Percentiles rank a stretch among this genome's conserved stretches.
Evolutionary conservation across 2,329 filamentous ascomycete species (phyloP).

Genomic region (Tolypocladium paradoxum): DNA sequence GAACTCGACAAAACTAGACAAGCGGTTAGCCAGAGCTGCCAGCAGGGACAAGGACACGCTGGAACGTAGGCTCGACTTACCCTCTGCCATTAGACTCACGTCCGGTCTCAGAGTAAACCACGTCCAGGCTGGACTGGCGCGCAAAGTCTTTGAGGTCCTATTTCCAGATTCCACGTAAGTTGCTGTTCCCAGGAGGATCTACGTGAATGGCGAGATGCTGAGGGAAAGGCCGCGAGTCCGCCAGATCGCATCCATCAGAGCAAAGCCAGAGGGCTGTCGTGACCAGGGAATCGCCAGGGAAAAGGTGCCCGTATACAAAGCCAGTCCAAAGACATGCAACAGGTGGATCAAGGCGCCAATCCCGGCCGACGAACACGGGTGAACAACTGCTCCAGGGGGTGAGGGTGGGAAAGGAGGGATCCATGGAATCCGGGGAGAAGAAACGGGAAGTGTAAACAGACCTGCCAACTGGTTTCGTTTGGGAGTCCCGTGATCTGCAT

Average conservation of each 20-base stretch:
- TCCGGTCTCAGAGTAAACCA: constrained; percentile 94
- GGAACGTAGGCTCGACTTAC: constrained; percentile 39
- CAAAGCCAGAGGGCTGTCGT: constrained; percentile 2
- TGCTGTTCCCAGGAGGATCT: constrained; percentile 44
- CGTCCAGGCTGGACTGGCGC: constrained; percentile 89
- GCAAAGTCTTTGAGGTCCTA: constrained; percentile 99
- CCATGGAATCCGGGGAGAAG: constrained; percentile 36
- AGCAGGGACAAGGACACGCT: background rate
- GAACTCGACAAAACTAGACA: constrained; percentile 86
- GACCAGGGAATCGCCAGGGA: constrained; percentile 2
- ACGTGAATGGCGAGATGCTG: constrained; percentile 13
- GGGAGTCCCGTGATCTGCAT: constrained; percentile 98
- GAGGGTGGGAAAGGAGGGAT: constrained; percentile 16
- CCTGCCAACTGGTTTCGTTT: constrained; percentile 99
- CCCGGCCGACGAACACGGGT: constrained; percentile 10
- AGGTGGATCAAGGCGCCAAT: constrained; percentile 8
- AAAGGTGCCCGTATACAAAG: constrained; percentile 12
- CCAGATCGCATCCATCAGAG: constrained; percentile 24
- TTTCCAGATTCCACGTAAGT: constrained; percentile 74
- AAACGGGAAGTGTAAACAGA: constrained; percentile 65
- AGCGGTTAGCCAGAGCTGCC: constrained; percentile 2
- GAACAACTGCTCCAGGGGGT: constrained; percentile 19
- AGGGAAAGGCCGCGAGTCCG: constrained; percentile 22
- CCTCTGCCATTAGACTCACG: constrained; percentile 88
- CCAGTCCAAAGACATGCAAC: constrained; percentile 11